Base-by-base conservation (phyloP, 345 rosid genomes). In the Draba incana region DNA sequence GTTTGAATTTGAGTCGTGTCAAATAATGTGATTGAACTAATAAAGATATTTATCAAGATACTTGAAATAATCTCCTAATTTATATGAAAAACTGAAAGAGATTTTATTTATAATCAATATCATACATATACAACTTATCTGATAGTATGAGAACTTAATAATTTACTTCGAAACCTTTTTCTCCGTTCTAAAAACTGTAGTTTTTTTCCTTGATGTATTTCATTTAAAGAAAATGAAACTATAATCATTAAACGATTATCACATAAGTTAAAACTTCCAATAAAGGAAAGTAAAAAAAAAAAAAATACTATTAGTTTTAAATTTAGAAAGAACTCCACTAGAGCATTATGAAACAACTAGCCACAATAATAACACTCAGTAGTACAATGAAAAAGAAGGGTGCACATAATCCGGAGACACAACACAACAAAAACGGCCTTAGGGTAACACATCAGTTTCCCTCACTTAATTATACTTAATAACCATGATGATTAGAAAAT, bases 281-380 rank as follows among this genome's bases (percentile, higher is more conserved):
- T 39, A 43, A 43, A 51, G 28, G 33, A 73, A 66, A 65, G 53
- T 28, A 58, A 2, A 8, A 3, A 39, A 11, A 49, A 4, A 4
- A 31, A 5, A 57, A 38, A 55, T 27, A 27, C 10, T 30, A 62
- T 10, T 13, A 15, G 5, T 38, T 41, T 14, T 57, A 4, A 72
- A n/a, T 3, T 5, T 11, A 49, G 42, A 65, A 58, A 51, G 5
- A 42, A 41, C 12, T 58, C 77, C 42, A 73, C 72, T 66, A 41
- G 77, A 8, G 72, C 67, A 73, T 72, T 33, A 51, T 59, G 49
- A 33, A 66, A 66, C 77, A 73, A 66, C 56, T 59, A 33, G 77
- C 53, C 61, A 57, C 55, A 57, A 12, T 30, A 31, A 57, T 30
- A 31, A 57, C 46, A 57, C 20, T 57, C 6, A 24, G n/a, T 12